phyloP scores from a whole-genome alignment of 345 rosid genomes.

The Geranium brycei region DNA sequence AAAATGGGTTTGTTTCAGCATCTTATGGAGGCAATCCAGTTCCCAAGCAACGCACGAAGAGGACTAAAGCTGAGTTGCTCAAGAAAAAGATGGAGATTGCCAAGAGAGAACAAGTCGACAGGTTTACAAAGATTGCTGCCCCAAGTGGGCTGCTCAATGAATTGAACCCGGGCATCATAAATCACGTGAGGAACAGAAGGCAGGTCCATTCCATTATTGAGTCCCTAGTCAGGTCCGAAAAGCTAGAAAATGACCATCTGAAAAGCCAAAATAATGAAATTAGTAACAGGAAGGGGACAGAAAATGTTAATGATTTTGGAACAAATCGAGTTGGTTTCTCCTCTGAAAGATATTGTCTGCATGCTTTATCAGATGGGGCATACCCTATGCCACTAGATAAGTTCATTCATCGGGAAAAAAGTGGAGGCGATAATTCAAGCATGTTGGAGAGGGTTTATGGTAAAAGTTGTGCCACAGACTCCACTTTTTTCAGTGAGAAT shows the following conservation, averaged over 20 bases:
- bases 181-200: conserved; percentile 70
- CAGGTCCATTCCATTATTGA: conserved; percentile 89
- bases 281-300: conserved; percentile 12
- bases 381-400: conserved; percentile 14
- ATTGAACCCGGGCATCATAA: conserved; percentile 85
- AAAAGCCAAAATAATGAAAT: conserved; percentile 25
- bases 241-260: conserved; percentile 14
- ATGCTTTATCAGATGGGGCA: conserved; percentile 17
- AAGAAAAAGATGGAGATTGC: conserved; percentile 64
- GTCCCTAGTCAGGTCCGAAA: conserved; percentile 57
- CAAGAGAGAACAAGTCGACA: conserved; percentile 63
- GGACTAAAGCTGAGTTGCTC: conserved; percentile 35
- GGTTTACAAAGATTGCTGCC: conserved; percentile 69
- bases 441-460: conserved; percentile 18
- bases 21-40: conserved; percentile 50
- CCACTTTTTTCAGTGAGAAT: conserved; percentile 20
- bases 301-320: conserved; percentile 20
- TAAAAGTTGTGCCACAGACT: conserved; percentile 10
- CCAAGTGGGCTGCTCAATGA: conserved; percentile 86
- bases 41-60: conserved; percentile 61
- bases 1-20: conserved; percentile 69
- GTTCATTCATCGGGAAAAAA: conserved; percentile 14
- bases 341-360: conserved; percentile 18
- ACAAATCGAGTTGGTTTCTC: conserved; percentile 15
- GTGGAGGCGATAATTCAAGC: conserved; percentile 20